Evolutionary conservation across 78 protist species (phyloP).

Genomic region (Tieghemostelium lacteum): DNA sequence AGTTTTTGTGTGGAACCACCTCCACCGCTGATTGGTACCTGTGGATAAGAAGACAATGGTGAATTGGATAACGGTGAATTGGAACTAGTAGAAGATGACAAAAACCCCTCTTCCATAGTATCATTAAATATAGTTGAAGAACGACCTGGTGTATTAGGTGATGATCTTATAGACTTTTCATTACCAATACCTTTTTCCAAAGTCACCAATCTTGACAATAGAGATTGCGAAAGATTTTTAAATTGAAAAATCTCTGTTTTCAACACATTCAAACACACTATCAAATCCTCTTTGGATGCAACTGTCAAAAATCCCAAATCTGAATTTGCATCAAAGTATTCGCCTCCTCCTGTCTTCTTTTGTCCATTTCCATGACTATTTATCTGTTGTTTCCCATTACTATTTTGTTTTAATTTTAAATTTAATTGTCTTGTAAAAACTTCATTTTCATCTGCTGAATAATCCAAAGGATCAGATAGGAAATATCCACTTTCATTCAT

Average conservation of each 20-base stretch:
- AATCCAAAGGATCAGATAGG: too few relatives aligned
- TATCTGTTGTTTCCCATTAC: too few relatives aligned
- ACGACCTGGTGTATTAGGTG: neutral
- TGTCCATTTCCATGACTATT: too few relatives aligned
- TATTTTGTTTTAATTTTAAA: too few relatives aligned
- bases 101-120: neutral
- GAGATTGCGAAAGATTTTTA: slow-evolving; percentile 29
- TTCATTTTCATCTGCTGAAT: too few relatives aligned
- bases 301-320: slow-evolving; percentile 44
- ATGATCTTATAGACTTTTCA: slow-evolving; percentile 5
- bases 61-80: neutral
- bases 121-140: neutral
- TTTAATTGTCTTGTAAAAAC: too few relatives aligned
- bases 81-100: neutral
- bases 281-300: slow-evolving; percentile 24
- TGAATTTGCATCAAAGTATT: slow-evolving; percentile 52
- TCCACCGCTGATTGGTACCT: too few relatives aligned
- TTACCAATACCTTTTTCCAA: slow-evolving; percentile 55
- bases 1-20: neutral
- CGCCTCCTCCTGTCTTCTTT: slow-evolving; percentile 24
- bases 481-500: too few relatives aligned
- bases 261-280: slow-evolving; percentile 53
- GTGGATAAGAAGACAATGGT: neutral
- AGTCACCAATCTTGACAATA: slow-evolving; percentile 11
- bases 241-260: slow-evolving; percentile 64